Evolutionary conservation across 805 yeast species (phyloP), one percentile per base, ranked within the genome.

Genomic region (Myxozyma melibiosi): DNA sequence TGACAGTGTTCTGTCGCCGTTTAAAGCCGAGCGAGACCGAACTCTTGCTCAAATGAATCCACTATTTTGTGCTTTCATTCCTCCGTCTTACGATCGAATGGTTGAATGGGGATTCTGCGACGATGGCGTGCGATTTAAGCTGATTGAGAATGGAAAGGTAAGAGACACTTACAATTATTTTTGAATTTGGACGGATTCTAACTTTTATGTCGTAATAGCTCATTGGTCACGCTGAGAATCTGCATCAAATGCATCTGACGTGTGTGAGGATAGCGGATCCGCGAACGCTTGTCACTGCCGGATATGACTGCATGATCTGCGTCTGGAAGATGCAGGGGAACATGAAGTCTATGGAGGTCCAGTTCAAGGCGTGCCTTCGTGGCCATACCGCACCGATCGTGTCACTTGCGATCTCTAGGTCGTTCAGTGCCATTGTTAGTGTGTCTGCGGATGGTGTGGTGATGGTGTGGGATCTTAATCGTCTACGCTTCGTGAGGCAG

Each of bases 381-480:
- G 89, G 90, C 0, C 95, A 88, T 70, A 67, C 77, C 0, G 57
- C 73, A 4, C 68, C 73, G 0, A 75, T 88, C 2, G 71, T 66
- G 14, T 74, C 75, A n/a, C 66, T 89, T 25, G 71, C 73, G 37
- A 75, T 77, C 31, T 79, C 84, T 25, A 72, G 77, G 6, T 79
- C 82, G 40, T 85, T 76, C 66, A 83, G 84, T 51, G 68, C 79
- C 2, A 73, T 85, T 8, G 58, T 85, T 11, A 80, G 85, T 58
- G 68, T 81, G 24, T 90, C 86, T 66, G 64, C 53, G 0, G 72
- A 68, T 7, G 92, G 95, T 0, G 68, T 69, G 1, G 80, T 83
- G 1, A 76, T 77, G 18, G 61, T 84, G 3, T 88, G 96, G 92
- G 89, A 88, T 65, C 63, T 83, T 38, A 76, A 83, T 1, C 68